Base-by-base conservation (phyloP, 129 eudicot species). In the Lactuca sativa region DNA sequence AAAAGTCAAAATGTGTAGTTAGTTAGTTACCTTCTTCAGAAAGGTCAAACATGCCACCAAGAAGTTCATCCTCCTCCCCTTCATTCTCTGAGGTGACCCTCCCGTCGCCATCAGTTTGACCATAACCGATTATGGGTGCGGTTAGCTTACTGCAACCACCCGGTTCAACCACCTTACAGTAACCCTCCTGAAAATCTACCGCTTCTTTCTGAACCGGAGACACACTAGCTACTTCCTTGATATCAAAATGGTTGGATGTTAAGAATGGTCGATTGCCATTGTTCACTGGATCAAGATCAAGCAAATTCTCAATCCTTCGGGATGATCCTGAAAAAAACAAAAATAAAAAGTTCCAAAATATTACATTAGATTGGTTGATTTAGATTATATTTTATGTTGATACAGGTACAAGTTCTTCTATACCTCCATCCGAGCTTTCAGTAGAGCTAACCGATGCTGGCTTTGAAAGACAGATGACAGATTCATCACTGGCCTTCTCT, bases 341-440 rank as follows among this genome's bases (percentile, higher is more conserved):
- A 60, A 8, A 61, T n/a, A 60, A 36, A 7, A 11, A 69, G 8
- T 21, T 14, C 71, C 32, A 57, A 6, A 60, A 53, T 43, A 43
- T 43, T 9, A 43, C 12, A 43, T 25, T 25, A 25, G 5, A 38
- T 38, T 54, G 31, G 58, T 66, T 0, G 32, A 67, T 17, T 36
- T 9, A 36, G 13, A 51, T 53, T 3, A 53, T 4, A 5, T 15
- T 52, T 68, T 14, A 36, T 54, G 36, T 58, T 25, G 1, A 0
- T 1, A 25, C 30, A 25, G 1, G 30, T 25, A 0, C 34, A 25
- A 25, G 30, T 25, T 25, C 34, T 13, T 30, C 34, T 49, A 67
- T 76, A 80, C 88, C 88, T 84, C 88, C 88, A 69, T 80, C 85
- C 10, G 83, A 84, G 85, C 88, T 84, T 67, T 83, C 87, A 41